phyloP scores from a whole-genome alignment of 345 rosid genomes.

The Barbarea vulgaris region DNA sequence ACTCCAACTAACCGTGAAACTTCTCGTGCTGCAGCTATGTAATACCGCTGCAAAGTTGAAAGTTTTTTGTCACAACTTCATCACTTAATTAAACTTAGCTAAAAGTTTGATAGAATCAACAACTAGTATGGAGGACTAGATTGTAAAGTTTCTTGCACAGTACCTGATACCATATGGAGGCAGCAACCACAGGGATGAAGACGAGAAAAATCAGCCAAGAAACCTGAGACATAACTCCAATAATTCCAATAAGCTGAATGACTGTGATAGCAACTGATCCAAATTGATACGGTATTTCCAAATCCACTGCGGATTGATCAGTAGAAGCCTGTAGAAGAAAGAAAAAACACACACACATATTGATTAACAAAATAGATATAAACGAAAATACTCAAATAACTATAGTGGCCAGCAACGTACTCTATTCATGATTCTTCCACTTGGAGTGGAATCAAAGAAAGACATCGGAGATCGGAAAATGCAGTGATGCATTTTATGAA shows the following conservation, averaged over 20 bases:
- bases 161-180: constrained; percentile 84
- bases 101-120: background rate
- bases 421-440: constrained; percentile 72
- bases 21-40: constrained; percentile 72
- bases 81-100: background rate
- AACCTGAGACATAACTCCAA: constrained; percentile 79
- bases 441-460: constrained; percentile 84
- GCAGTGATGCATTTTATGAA: constrained; percentile 65
- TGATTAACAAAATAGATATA: background rate
- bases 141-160: background rate
- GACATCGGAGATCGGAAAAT: constrained; percentile 80
- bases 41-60: constrained; percentile 60
- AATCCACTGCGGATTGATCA: constrained; percentile 70
- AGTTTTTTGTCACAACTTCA: background rate
- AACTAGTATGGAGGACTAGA: background rate
- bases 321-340: constrained; percentile 66
- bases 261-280: constrained; percentile 50
- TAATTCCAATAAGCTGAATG: constrained; percentile 67
- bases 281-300: constrained; percentile 50
- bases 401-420: constrained; percentile 41
- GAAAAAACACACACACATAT: background rate
- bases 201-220: constrained; percentile 79
- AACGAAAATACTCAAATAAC: background rate
- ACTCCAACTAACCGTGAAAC: constrained; percentile 75
- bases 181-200: constrained; percentile 67